Evolutionary conservation across 768 basidiomycete species (phyloP).

Genomic region (Podaxis sp.): DNA sequence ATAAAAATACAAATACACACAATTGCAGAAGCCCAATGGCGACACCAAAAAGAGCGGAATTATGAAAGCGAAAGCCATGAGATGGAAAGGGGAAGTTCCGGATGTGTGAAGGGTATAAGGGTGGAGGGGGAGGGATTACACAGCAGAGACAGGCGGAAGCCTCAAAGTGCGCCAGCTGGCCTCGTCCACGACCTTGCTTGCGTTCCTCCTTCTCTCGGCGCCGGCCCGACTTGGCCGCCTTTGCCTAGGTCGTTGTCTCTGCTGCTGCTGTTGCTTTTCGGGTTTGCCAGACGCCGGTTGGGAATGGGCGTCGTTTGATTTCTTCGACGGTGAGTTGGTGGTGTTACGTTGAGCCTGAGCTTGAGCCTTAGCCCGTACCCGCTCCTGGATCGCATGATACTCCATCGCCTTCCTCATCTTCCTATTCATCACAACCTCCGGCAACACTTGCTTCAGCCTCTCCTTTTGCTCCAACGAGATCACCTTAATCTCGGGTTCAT

Average conservation of each 20-base stretch:
- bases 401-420: conserved; percentile 30
- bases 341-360: not conserved
- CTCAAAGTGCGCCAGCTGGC: conserved; percentile 6
- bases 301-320: not conserved
- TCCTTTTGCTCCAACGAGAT: conserved; percentile 6
- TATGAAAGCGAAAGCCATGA: not conserved
- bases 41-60: not conserved
- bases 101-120: not conserved
- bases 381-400: conserved; percentile 18
- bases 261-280: not conserved
- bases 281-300: not conserved
- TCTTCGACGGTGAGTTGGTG: not conserved
- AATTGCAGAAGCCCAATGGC: not conserved
- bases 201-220: conserved; percentile 1
- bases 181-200: not conserved
- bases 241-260: not conserved
- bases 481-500: conserved; percentile 7
- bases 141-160: conserved; percentile 5
- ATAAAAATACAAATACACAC: not conserved
- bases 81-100: not conserved
- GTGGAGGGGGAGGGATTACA: not conserved
- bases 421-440: conserved; percentile 31
- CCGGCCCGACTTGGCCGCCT: not conserved
- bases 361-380: not conserved
- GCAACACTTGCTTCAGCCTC: conserved; percentile 12